These are phyloP conservation scores for Aspergillus aculeatinus DNA, from an alignment of 2,329 filamentous ascomycete genomes.

Conservation along the genomic window DNA sequence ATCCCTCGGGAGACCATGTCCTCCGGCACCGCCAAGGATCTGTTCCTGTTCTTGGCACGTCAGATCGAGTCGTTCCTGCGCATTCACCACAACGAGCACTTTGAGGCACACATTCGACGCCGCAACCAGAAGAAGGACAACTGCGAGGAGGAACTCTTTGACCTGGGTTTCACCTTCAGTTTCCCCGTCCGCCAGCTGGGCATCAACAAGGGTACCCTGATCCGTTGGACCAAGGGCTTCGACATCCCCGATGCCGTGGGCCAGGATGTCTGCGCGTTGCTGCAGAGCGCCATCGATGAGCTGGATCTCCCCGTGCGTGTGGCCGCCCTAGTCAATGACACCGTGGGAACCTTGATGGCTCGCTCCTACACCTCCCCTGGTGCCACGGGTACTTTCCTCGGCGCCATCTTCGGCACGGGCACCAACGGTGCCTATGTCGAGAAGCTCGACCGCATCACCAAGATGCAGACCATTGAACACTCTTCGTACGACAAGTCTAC, in stretches of 20 bases:
- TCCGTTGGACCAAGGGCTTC: constrained; percentile 98
- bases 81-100: constrained; percentile 84
- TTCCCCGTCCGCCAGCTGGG: constrained; percentile 93
- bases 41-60: constrained; percentile 89
- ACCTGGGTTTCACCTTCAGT: constrained; percentile 97
- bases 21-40: constrained; percentile 77
- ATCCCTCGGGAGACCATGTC: constrained; percentile 90
- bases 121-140: constrained; percentile 56
- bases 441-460: constrained; percentile 81
- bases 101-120: constrained; percentile 66
- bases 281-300: constrained; percentile 86
- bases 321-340: constrained; percentile 96
- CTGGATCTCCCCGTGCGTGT: constrained; percentile 86
- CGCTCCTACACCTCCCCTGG: constrained; percentile 91
- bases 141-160: constrained; percentile 76
- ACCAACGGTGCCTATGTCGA: constrained; percentile 98
- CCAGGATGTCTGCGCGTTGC: constrained; percentile 86
- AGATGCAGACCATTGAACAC: constrained; percentile 60
- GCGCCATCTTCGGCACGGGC: constrained; percentile 94
- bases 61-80: constrained; percentile 88
- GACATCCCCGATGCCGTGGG: constrained; percentile 93
- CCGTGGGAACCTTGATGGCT: constrained; percentile 95
- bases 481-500: constrained; percentile 70
- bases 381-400: constrained; percentile 82
- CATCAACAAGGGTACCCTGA: constrained; percentile 91